Evolutionary conservation across 345 rosid genomes (phyloP), one percentile per base, ranked within the genome.

Genomic region (Salix viminalis): DNA sequence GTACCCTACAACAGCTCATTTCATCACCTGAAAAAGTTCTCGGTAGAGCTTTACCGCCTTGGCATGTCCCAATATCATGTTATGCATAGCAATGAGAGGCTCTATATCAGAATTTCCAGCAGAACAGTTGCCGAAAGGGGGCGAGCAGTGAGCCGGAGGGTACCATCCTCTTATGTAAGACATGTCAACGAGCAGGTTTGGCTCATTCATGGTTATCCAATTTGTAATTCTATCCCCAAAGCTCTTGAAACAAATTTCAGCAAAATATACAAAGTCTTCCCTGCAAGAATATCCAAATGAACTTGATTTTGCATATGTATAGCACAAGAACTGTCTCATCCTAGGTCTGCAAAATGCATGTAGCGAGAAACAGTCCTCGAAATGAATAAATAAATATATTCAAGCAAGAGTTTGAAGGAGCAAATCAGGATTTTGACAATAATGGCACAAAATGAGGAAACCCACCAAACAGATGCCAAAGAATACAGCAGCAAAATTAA

Each of bases 141-240:
- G 61, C 0, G 86, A 83, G 52, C 88, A 85, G 65, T 36, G 88
- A 54, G 60, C 77, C 11, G 90, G 90, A 26, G 86, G 85, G 72
- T 75, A 83, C 30, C 39, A 3, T 50, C 90, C 85, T 74, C 78
- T 75, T 0, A 79, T 39, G 65, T 85, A 87, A 2, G 84, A 79
- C 81, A 87, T 76, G 6, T 85, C 86, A 4, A 69, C 67, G 14
- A 79, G 78, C 15, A 81, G n/a, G 70, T 81, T 85, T 11, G 86
- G 84, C 60, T 87, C 88, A 19, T 87, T 87, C 50, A 83, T 26
- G 2, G 90, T 87, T 54, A 46, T 67, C 88, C 88, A 87, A 23
- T 79, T 71, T 74, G 85, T 83, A 12, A 85, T 72, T 81, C 83
- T 77, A 42, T 81, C 84, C 15, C 88, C 90, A 58, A 87, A 87